These are phyloP conservation scores for Isatis tinctoria DNA, from an alignment of 345 rosid genomes.

Conservation along the genomic window DNA sequence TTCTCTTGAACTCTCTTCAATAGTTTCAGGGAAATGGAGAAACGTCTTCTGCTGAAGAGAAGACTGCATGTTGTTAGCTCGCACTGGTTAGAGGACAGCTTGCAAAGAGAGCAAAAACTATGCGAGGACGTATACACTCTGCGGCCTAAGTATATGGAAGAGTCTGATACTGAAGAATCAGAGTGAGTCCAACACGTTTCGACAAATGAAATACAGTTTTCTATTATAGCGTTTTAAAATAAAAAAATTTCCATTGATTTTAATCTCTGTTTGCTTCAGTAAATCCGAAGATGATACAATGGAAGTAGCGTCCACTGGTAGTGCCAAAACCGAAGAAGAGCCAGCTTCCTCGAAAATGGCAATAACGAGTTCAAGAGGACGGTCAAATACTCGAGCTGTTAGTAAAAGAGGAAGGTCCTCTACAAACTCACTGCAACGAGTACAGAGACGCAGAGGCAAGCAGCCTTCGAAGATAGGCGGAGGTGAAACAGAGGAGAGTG, in stretches of 20 bases:
- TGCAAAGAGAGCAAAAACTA: conserved; percentile 51
- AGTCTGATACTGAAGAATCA: conserved; percentile 34
- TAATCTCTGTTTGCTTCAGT: conserved; percentile 34
- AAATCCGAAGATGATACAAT: conserved; percentile 33
- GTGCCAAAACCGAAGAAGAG: conserved; percentile 14
- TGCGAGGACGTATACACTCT: conserved; percentile 60
- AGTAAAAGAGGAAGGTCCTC: conserved; percentile 39
- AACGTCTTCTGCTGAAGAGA: conserved; percentile 40
- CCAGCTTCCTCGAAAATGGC: conserved; percentile 28
- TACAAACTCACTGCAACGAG: conserved; percentile 33
- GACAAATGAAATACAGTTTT: not conserved
- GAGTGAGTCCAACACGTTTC: conserved; percentile 40
- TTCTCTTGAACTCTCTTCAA: conserved; percentile 4
- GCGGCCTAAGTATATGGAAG: conserved; percentile 47
- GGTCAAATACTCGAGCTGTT: conserved; percentile 39
- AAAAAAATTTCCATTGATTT: not conserved
- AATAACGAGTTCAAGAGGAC: conserved; percentile 50
- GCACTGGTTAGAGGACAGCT: conserved; percentile 78
- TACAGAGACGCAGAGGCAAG: conserved; percentile 43
- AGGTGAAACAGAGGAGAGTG: conserved; percentile 48
- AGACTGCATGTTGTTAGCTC: conserved; percentile 54
- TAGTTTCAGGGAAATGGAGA: conserved; percentile 53
- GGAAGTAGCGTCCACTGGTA: conserved; percentile 19
- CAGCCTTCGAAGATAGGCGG: conserved; percentile 52
- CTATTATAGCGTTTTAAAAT: not conserved